phyloP scores from a whole-genome alignment of 2,329 filamentous ascomycete species.

The Beauveria sp. region DNA sequence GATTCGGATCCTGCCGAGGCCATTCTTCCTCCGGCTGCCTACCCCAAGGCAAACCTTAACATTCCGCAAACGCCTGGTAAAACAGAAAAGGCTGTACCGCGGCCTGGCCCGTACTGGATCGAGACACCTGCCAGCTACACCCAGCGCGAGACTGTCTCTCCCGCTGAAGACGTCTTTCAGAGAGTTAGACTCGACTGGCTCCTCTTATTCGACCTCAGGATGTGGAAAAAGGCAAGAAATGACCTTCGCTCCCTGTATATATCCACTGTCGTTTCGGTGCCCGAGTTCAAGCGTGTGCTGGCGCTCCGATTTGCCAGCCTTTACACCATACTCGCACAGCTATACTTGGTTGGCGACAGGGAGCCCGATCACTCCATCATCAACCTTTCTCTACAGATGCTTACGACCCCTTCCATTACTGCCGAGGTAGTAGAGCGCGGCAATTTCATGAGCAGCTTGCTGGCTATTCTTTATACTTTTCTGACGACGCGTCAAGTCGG shows the following conservation, averaged over 20 bases:
- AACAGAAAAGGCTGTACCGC: conserved; percentile 40
- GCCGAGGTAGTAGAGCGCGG: conserved; percentile 90
- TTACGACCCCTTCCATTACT: conserved; percentile 94
- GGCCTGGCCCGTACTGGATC: conserved; percentile 76
- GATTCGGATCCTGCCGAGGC: conserved; percentile 64
- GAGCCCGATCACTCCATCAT: conserved; percentile 98
- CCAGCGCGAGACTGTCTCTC: conserved; percentile 52
- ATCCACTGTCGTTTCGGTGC: conserved; percentile 89
- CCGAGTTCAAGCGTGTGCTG: conserved; percentile 89
- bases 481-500: conserved; percentile 92
- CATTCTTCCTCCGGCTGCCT: conserved; percentile 53
- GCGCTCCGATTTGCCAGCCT: conserved; percentile 90
- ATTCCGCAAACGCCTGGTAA: conserved; percentile 77
- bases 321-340: conserved; percentile 86
- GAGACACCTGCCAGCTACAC: conserved; percentile 67
- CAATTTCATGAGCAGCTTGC: conserved; percentile 90
- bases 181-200: conserved; percentile 89
- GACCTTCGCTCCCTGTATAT: conserved; percentile 91
- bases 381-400: conserved; percentile 91
- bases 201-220: conserved; percentile 83
- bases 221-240: conserved; percentile 94
- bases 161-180: conserved; percentile 81
- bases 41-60: conserved; percentile 57
- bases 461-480: conserved; percentile 97
- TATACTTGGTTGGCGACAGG: conserved; percentile 91